A percentile compares a stretch with the other conserved stretches of the same genome.
Evolutionary conservation across 139 green algal species (phyloP).

Genomic region (Micractinium conductrix): DNA sequence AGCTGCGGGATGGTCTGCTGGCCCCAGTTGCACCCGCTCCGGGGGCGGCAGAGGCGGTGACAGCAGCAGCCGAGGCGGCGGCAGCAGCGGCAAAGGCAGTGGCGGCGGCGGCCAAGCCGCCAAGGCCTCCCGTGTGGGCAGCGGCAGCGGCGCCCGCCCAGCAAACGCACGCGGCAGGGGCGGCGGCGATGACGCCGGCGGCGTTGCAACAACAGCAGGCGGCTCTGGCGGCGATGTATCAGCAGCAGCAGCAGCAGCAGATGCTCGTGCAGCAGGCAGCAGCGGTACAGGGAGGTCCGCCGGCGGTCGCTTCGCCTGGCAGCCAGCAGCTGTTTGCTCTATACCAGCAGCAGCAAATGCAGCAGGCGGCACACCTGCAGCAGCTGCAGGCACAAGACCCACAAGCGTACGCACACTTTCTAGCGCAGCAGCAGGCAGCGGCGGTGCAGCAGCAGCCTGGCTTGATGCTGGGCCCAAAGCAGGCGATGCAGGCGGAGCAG

Average conservation of each 20-base stretch:
- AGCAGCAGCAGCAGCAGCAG: background rate
- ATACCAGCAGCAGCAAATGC: constrained; percentile 3
- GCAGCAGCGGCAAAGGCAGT: background rate
- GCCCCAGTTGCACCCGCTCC: background rate
- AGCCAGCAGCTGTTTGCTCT: background rate
- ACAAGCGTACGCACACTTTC: background rate
- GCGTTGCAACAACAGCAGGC: background rate
- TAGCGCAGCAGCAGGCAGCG: background rate
- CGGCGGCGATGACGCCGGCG: too few relatives aligned
- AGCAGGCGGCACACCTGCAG: background rate
- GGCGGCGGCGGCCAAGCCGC: background rate
- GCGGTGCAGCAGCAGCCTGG: background rate
- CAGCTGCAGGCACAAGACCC: background rate
- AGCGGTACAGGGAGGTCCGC: background rate
- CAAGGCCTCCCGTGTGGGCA: background rate
- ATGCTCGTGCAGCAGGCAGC: background rate
- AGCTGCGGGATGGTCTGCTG: background rate
- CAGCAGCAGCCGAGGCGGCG: background rate
- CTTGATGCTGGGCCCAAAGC: too few relatives aligned
- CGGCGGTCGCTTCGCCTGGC: background rate
- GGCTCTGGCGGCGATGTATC: background rate
- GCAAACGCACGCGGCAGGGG: background rate
- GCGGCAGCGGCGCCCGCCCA: background rate
- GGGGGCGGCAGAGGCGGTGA: background rate
- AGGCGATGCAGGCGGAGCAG: background rate